A percentile compares a stretch with the other conserved stretches of the same genome.
These are phyloP conservation scores for Malassezia obtusa DNA, from an alignment of 1,284 basidiomycete genomes.

Conservation along the genomic window DNA sequence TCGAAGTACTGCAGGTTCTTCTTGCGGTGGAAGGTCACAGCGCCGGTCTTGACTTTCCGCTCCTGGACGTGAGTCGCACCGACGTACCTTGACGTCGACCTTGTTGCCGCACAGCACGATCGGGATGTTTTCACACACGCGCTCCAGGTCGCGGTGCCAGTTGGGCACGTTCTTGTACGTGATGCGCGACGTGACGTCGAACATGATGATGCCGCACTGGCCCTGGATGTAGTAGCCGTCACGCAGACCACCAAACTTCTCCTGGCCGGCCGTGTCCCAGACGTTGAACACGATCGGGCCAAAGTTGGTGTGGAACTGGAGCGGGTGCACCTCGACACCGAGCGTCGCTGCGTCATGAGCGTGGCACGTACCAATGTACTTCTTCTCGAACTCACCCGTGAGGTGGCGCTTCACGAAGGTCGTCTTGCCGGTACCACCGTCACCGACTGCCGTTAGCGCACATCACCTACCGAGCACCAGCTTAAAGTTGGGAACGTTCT, in stretches of 20 bases:
- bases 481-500: constrained; percentile 81
- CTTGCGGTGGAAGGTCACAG: constrained; percentile 99
- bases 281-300: constrained; percentile 99
- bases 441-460: constrained; percentile 59
- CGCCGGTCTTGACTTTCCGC: constrained; percentile 97
- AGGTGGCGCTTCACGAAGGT: constrained; percentile 68
- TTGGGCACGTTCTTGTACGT: constrained; percentile 99
- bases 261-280: constrained; percentile 99
- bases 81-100: constrained; percentile 89
- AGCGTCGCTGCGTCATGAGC: constrained; percentile 61
- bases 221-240: constrained; percentile 53
- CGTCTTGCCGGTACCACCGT: constrained; percentile 84
- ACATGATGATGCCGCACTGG: constrained; percentile 99
- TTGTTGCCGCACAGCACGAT: constrained; percentile 99
- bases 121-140: constrained; percentile 98
- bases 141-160: constrained; percentile 99
- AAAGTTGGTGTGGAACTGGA: constrained; percentile 92
- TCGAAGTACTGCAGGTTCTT: constrained; percentile 99
- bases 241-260: constrained; percentile 66
- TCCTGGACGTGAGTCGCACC: constrained; percentile 56
- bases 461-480: constrained; percentile 79
- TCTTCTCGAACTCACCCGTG: constrained; percentile 98
- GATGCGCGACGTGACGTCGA: constrained; percentile 98
- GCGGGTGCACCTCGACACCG: constrained; percentile 97
- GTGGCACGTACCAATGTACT: constrained; percentile 78